Evolutionary conservation across 1,284 basidiomycete species (phyloP).

Genomic region (Rhodotorula sp.): DNA sequence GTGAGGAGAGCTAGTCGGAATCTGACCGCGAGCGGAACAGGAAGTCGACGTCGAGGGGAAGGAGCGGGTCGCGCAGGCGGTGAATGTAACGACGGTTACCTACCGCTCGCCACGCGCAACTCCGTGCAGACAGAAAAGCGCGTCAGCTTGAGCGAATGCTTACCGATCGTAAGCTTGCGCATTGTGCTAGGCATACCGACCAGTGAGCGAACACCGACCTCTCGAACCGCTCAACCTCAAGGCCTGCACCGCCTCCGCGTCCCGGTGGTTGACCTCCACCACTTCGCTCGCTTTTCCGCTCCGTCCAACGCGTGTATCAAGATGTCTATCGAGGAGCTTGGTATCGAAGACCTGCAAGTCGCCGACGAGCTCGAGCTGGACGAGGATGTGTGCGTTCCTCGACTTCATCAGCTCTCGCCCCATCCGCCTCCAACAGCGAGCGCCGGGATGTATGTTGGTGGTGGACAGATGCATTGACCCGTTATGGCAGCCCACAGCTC

Average conservation of each 20-base stretch:
- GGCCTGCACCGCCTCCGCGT: conserved; percentile 1
- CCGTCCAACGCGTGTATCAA: not conserved
- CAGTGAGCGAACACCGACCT: no score
- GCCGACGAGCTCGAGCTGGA: not conserved
- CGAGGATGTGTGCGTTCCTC: conserved; percentile 5
- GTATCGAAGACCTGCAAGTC: not conserved
- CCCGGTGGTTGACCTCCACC: not conserved
- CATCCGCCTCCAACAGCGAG: not conserved
- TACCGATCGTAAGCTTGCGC: no score
- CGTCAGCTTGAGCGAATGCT: no score
- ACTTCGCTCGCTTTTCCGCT: not conserved
- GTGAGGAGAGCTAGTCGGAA: not conserved
- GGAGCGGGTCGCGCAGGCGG: not conserved
- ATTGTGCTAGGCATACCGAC: no score
- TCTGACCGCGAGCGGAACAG: not conserved
- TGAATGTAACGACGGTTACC: no score
- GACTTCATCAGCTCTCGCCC: not conserved
- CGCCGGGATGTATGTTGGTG: not conserved
- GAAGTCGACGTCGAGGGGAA: not conserved
- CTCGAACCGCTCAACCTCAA: not conserved
- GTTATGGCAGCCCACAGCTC: conserved; percentile 7
- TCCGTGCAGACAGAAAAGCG: no score
- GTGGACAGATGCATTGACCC: not conserved
- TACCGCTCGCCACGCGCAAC: no score
- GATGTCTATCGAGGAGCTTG: not conserved